These are phyloP conservation scores for Penicillium egyptiacum DNA, from an alignment of 495 filamentous ascomycete species.

Conservation along the genomic window DNA sequence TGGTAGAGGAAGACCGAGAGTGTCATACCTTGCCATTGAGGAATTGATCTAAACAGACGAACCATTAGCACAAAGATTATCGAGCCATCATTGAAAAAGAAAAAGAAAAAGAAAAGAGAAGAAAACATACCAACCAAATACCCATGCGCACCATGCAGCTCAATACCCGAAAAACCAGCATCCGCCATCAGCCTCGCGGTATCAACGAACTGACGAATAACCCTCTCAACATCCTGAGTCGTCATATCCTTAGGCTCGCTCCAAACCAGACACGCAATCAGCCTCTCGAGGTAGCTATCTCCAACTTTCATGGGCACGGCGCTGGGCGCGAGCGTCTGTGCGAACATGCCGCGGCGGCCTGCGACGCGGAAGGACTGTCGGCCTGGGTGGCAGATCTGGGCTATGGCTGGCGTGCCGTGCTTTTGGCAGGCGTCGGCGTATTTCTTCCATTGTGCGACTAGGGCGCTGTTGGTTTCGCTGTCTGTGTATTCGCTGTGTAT, in stretches of 20 bases:
- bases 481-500: conserved; percentile 37
- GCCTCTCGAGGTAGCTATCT: conserved; percentile 33
- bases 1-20: neutral
- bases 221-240: conserved; percentile 46
- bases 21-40: conserved; percentile 39
- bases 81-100: neutral
- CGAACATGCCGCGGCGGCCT: conserved; percentile 47
- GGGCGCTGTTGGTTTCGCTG: conserved; percentile 19
- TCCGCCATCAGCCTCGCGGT: conserved; percentile 47
- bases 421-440: conserved; percentile 49
- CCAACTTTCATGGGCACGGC: conserved; percentile 44
- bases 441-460: conserved; percentile 43
- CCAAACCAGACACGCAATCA: conserved; percentile 40
- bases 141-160: conserved; percentile 61
- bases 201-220: conserved; percentile 49
- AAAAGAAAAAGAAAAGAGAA: neutral
- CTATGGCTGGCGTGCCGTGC: conserved; percentile 48
- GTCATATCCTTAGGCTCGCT: conserved; percentile 50
- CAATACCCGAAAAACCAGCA: conserved; percentile 55
- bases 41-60: conserved; percentile 38
- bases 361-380: conserved; percentile 51
- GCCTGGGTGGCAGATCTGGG: conserved; percentile 60
- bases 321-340: conserved; percentile 48
- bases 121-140: conserved; percentile 50
- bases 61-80: conserved; percentile 11